These are phyloP conservation scores for Naganishia liquefaciens DNA, from an alignment of 1,284 basidiomycete species.

Conservation along the genomic window DNA sequence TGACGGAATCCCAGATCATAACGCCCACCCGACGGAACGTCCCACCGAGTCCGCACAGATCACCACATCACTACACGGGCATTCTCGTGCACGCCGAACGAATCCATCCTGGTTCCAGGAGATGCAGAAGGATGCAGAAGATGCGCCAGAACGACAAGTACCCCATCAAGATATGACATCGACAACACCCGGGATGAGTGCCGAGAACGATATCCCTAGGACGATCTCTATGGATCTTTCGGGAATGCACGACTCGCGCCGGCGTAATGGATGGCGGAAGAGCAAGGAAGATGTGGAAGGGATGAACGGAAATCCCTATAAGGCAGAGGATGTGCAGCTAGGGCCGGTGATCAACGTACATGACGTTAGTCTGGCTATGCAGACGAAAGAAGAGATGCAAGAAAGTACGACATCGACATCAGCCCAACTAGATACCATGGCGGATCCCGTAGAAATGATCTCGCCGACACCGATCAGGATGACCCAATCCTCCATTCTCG, in stretches of 20 bases:
- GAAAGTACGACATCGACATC: too few relatives aligned
- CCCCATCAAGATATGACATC: neutral
- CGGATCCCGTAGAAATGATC: constrained; percentile 22
- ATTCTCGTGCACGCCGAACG: too few relatives aligned
- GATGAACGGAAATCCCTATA: neutral
- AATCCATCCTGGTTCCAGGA: neutral
- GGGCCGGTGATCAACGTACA: neutral
- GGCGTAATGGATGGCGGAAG: constrained; percentile 22
- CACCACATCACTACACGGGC: too few relatives aligned
- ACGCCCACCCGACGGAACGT: too few relatives aligned
- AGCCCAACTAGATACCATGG: neutral
- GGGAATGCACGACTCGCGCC: constrained; percentile 2
- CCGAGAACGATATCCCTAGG: neutral
- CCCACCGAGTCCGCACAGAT: too few relatives aligned
- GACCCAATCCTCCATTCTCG: constrained; percentile 3
- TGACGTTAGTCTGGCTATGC: neutral
- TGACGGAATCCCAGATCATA: too few relatives aligned
- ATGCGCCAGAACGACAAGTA: neutral
- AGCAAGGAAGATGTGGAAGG: neutral
- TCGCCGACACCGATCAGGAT: constrained; percentile 17
- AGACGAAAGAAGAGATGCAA: neutral
- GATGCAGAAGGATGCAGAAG: constrained; percentile 1
- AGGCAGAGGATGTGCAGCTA: neutral
- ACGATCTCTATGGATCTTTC: constrained; percentile 13
- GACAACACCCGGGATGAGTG: neutral